phyloP scores from a whole-genome alignment of 179 eudicot genomes.

The Beta macrorhiza region DNA sequence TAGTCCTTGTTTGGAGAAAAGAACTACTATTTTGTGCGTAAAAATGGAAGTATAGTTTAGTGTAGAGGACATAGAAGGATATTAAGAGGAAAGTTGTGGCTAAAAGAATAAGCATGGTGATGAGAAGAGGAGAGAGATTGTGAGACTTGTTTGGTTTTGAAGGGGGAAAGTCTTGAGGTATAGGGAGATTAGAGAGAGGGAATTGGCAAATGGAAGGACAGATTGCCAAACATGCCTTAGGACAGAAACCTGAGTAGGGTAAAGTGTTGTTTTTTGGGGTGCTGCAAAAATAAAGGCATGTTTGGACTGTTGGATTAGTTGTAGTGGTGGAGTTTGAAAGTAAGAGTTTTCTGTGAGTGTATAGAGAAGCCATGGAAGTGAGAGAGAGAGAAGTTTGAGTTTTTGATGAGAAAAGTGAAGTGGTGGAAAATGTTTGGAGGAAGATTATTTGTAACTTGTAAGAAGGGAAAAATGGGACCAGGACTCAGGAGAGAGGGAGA shows the following conservation, averaged over 20 bases:
- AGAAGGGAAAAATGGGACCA: background rate
- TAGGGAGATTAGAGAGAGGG: conserved; percentile 1
- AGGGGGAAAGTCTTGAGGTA: conserved; percentile 7
- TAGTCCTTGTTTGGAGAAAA: conserved; percentile 13
- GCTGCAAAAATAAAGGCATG: conserved; percentile 33
- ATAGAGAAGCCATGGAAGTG: conserved; percentile 22
- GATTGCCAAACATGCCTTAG: conserved; percentile 27
- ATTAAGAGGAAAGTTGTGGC: conserved; percentile 33
- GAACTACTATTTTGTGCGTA: background rate
- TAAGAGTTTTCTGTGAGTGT: conserved; percentile 30
- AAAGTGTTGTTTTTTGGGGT: conserved; percentile 5
- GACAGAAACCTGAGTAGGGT: conserved; percentile 25
- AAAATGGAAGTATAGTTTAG: conserved; percentile 26
- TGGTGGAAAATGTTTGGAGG: conserved; percentile 9
- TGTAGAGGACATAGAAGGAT: conserved; percentile 31
- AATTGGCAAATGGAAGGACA: conserved; percentile 32
- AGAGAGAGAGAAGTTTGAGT: background rate
- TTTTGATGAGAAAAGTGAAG: conserved; percentile 11
- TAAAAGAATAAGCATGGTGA: conserved; percentile 34
- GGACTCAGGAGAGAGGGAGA: no score
- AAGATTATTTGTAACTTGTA: background rate
- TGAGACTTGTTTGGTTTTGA: conserved; percentile 31
- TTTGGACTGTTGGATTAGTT: conserved; percentile 26
- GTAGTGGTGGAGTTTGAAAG: background rate
- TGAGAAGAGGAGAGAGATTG: conserved; percentile 34